Evolutionary conservation across 768 basidiomycete genomes (phyloP).

Genomic region (Lanmaoa rubissima): DNA sequence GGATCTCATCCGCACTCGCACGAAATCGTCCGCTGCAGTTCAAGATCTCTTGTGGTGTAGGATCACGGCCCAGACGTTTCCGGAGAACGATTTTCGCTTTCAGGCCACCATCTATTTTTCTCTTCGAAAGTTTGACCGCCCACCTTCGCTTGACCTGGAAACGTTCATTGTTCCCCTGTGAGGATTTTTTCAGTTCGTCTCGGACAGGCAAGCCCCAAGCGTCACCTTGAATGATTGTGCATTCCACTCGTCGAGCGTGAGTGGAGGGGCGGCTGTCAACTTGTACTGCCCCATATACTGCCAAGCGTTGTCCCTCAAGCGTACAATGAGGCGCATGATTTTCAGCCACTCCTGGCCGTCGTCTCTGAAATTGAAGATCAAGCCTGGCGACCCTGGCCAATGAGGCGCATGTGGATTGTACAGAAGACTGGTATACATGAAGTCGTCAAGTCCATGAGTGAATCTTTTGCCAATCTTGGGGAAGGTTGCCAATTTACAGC

Average conservation of each 20-base stretch:
- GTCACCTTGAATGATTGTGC: slow-evolving; percentile 5
- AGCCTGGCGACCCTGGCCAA: slow-evolving; percentile 13
- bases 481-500: slow-evolving; percentile 1
- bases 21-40: background rate
- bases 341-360: slow-evolving; percentile 7
- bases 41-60: slow-evolving; percentile 8
- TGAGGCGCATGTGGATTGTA: slow-evolving; percentile 11
- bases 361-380: slow-evolving; percentile 9
- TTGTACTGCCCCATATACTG: slow-evolving; percentile 18
- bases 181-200: no score
- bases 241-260: slow-evolving; percentile 6
- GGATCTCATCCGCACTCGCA: slow-evolving; percentile 1
- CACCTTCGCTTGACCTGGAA: slow-evolving; percentile 12
- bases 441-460: slow-evolving; percentile 13
- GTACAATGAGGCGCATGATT: slow-evolving; percentile 15
- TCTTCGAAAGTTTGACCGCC: slow-evolving; percentile 1
- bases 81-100: slow-evolving; percentile 8
- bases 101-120: background rate
- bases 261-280: slow-evolving; percentile 5
- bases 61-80: slow-evolving; percentile 4
- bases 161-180: background rate
- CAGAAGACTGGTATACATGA: slow-evolving; percentile 10
- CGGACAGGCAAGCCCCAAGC: no score
- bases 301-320: slow-evolving; percentile 3
- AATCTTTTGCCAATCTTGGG: slow-evolving; percentile 5